Evolutionary conservation across 805 yeast genomes (phyloP).

Genomic region (Myxozyma neotropica): DNA sequence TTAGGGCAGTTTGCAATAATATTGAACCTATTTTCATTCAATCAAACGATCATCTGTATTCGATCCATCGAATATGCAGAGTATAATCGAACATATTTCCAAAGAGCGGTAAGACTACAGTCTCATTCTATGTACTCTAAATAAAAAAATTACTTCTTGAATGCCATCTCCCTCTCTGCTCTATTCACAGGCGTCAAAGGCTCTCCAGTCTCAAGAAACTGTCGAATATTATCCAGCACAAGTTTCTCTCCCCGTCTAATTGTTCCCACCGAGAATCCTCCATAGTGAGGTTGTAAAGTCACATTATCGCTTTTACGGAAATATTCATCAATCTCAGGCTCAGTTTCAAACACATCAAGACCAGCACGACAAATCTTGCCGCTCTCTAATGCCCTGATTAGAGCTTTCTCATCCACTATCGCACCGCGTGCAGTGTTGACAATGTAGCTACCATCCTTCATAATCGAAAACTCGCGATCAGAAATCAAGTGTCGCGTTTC

Average conservation of each 20-base stretch:
- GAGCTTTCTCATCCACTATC: constrained; percentile 56
- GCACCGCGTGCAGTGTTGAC: constrained; percentile 67
- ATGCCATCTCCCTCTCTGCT: not conserved
- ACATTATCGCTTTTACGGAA: constrained; percentile 51
- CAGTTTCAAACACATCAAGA: constrained; percentile 62
- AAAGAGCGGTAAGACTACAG: too few relatives aligned
- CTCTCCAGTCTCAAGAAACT: constrained; percentile 16
- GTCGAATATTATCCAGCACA: constrained; percentile 16
- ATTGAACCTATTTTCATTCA: too few relatives aligned
- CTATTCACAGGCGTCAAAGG: constrained; percentile 21
- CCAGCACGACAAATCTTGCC: constrained; percentile 59
- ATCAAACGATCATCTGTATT: too few relatives aligned
- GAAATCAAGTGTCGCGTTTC: constrained; percentile 55
- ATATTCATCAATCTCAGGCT: constrained; percentile 56
- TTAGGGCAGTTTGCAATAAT: too few relatives aligned
- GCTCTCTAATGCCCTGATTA: constrained; percentile 50
- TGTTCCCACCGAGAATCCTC: constrained; percentile 46
- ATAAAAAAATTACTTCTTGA: not conserved
- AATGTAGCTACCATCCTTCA: constrained; percentile 57
- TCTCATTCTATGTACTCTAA: too few relatives aligned
- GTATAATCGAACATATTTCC: too few relatives aligned
- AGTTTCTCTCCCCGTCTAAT: constrained; percentile 15
- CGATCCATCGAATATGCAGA: too few relatives aligned
- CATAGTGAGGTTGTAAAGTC: constrained; percentile 60
- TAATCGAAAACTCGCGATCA: constrained; percentile 49